A percentile compares a stretch with the other conserved stretches of the same genome.
phyloP scores from a whole-genome alignment of 345 rosid genomes.

The Atalantia buxifolia region DNA sequence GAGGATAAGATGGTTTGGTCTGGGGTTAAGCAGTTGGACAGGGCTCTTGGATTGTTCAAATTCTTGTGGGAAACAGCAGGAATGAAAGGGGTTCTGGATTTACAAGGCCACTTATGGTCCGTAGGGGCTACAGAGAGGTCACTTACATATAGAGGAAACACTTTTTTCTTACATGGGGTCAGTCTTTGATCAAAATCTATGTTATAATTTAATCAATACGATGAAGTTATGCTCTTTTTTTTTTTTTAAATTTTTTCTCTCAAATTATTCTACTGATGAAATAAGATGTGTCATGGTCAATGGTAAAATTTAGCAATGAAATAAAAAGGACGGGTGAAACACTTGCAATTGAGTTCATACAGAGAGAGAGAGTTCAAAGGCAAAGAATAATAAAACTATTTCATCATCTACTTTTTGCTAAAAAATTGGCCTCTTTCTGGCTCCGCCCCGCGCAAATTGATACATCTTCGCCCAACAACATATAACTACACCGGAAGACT shows the following conservation, averaged over 20 bases:
- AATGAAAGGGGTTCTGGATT: slow-evolving; percentile 37
- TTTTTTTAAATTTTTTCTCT: neutral
- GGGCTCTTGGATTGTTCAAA: slow-evolving; percentile 53
- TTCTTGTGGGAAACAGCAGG: slow-evolving; percentile 79
- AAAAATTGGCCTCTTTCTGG: too few relatives aligned
- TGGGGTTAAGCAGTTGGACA: slow-evolving; percentile 71
- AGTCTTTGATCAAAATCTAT: neutral
- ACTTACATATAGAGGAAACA: neutral
- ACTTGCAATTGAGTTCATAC: neutral
- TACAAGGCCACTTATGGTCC: slow-evolving; percentile 60
- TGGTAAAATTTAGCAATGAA: neutral
- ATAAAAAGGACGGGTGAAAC: neutral
- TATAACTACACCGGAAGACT: too few relatives aligned
- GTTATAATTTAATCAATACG: neutral
- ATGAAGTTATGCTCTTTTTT: neutral
- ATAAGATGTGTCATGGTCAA: neutral
- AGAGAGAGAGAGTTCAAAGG: neutral
- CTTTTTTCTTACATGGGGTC: neutral
- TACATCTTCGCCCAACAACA: too few relatives aligned
- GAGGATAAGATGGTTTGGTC: slow-evolving; percentile 53
- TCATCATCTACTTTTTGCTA: too few relatives aligned
- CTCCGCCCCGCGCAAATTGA: too few relatives aligned
- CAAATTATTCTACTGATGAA: neutral
- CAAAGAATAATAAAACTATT: too few relatives aligned
- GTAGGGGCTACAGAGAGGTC: slow-evolving; percentile 23